Evolutionary conservation across 2,329 filamentous ascomycete species (phyloP).

Genomic region (Fusarium verticillioides): DNA sequence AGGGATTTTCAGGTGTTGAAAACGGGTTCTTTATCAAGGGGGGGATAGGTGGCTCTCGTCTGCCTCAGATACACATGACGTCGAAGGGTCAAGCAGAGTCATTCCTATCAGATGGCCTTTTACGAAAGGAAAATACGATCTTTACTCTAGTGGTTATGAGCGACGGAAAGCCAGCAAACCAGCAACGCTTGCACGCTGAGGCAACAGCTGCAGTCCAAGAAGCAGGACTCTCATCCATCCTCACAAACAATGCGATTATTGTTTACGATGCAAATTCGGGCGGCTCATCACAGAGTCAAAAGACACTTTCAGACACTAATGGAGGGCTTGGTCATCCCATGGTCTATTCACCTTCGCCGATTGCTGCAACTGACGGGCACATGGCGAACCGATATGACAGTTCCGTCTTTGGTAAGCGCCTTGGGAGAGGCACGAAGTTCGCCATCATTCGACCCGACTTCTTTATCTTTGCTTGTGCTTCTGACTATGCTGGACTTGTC

Average conservation of each 20-base stretch:
- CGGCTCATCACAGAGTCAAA: fast-evolving
- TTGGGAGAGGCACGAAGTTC: background rate
- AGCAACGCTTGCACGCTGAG: background rate
- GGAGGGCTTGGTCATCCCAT: background rate
- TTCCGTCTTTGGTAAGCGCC: background rate
- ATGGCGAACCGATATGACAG: background rate
- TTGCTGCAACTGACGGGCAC: background rate
- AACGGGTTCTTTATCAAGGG: background rate
- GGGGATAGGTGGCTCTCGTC: background rate
- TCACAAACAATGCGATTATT: fast-evolving
- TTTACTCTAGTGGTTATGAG: background rate
- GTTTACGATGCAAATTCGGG: background rate
- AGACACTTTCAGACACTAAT: fast-evolving
- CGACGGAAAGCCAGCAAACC: fast-evolving
- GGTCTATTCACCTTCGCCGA: background rate
- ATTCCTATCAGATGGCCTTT: background rate
- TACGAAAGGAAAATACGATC: background rate
- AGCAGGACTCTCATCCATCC: background rate
- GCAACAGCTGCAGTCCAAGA: background rate
- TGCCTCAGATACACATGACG: background rate
- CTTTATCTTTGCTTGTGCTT: background rate
- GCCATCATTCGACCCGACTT: background rate
- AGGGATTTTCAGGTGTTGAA: background rate
- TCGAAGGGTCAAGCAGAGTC: background rate
- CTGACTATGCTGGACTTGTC: background rate